Percentiles rank a stretch among this genome's conserved stretches.
These are phyloP conservation scores for Colletotrichum zoysiae DNA, from an alignment of 2,329 filamentous ascomycete genomes.

Conservation along the genomic window DNA sequence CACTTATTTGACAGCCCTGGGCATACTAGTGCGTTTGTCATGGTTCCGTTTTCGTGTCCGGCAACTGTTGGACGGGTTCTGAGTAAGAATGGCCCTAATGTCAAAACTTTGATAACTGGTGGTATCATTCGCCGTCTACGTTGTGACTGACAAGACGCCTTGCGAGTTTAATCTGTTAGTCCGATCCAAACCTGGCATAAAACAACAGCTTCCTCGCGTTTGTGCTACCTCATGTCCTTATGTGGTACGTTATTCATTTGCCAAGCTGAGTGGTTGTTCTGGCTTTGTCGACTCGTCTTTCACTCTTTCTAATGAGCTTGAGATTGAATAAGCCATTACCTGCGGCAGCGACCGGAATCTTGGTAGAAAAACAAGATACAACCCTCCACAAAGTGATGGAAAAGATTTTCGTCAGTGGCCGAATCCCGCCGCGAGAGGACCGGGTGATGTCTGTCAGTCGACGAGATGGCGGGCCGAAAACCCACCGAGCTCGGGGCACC, in stretches of 20 bases:
- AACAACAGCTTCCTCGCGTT: neutral
- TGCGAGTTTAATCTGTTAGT: neutral
- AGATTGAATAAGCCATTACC: neutral
- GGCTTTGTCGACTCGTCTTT: neutral
- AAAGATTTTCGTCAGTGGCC: neutral
- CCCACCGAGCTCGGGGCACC: slow-evolving; percentile 6
- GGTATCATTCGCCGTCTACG: neutral
- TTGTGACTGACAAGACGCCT: neutral
- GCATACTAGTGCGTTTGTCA: too few relatives aligned
- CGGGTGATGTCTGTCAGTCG: neutral
- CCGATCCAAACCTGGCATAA: neutral
- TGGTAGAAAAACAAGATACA: neutral
- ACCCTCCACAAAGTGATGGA: neutral
- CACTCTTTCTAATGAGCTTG: too few relatives aligned
- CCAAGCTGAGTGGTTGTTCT: neutral
- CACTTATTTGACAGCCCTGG: neutral
- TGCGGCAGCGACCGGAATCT: neutral
- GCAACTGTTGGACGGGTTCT: neutral
- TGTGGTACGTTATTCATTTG: neutral
- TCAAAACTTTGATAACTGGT: too few relatives aligned
- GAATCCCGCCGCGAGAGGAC: neutral
- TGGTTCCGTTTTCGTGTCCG: too few relatives aligned
- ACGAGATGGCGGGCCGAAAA: neutral
- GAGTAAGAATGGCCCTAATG: neutral
- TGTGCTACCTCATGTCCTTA: neutral